Evolutionary conservation across 1,139 yeast genomes (phyloP).

Genomic region (Pichia terricola): DNA sequence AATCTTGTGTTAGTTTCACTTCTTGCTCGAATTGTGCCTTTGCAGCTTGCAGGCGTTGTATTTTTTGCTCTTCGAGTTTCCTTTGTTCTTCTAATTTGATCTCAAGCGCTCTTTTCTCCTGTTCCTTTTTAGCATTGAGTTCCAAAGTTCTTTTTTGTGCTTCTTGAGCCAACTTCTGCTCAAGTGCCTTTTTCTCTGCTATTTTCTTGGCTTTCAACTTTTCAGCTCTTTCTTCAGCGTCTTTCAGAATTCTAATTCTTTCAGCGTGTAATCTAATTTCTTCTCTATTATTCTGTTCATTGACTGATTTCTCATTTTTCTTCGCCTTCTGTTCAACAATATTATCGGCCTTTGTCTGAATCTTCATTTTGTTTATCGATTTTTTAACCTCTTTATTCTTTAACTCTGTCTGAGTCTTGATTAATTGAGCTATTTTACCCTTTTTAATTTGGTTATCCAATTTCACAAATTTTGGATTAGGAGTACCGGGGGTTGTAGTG

Average conservation of each 20-base stretch:
- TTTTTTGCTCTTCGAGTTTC: not conserved
- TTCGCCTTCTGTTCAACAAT: not conserved
- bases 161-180: not conserved
- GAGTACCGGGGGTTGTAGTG: not conserved
- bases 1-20: not conserved
- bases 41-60: not conserved
- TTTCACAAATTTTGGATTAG: conserved; percentile 1
- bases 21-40: not conserved
- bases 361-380: not conserved
- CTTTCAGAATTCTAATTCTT: not conserved
- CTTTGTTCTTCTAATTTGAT: not conserved
- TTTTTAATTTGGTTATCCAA: not conserved
- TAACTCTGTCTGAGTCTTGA: not conserved
- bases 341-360: not conserved
- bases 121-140: not conserved
- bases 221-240: not conserved
- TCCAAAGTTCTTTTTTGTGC: not conserved
- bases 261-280: not conserved
- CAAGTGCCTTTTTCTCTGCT: not conserved
- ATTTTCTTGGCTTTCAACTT: not conserved
- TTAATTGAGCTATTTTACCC: not conserved
- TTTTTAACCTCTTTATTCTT: not conserved
- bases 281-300: not conserved
- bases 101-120: not conserved
- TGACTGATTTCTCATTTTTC: no score